phyloP scores from a whole-genome alignment of 2,329 filamentous ascomycete species.

The Metarhizium humberi region DNA sequence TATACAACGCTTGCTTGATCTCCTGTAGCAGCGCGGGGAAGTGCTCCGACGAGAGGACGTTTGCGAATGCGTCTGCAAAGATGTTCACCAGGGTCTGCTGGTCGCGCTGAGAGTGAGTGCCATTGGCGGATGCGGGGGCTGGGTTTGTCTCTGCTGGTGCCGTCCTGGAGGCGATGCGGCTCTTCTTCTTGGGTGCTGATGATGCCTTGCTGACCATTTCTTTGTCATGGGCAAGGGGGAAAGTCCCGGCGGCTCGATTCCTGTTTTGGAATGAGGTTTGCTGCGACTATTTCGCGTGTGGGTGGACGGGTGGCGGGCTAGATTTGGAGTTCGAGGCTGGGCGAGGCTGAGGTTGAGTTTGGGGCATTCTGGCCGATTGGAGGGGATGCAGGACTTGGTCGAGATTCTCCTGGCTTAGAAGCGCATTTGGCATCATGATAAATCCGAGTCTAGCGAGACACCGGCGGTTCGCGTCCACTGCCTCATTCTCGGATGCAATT shows the following conservation, averaged over 20 bases:
- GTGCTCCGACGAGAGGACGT: constrained; percentile 34
- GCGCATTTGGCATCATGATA: too few species aligned
- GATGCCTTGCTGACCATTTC: constrained; percentile 5
- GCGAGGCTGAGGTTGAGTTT: background rate
- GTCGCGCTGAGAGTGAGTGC: constrained; percentile 8
- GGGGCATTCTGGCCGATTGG: background rate
- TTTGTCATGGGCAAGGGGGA: background rate
- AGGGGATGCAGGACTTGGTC: too few species aligned
- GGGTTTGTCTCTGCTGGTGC: background rate
- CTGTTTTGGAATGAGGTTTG: too few species aligned
- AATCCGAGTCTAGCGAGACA: too few species aligned
- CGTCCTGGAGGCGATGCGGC: background rate
- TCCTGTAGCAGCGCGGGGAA: constrained; percentile 58
- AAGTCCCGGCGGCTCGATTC: background rate
- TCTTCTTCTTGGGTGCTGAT: background rate
- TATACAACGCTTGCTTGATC: constrained; percentile 78
- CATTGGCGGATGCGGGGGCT: background rate
- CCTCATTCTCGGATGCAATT: too few species aligned
- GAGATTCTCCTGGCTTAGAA: too few species aligned
- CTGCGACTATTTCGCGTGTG: background rate
- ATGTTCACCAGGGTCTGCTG: constrained; percentile 67
- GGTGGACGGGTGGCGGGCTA: too few species aligned
- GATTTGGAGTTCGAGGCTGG: too few species aligned
- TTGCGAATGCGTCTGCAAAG: constrained; percentile 57
- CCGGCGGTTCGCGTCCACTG: too few species aligned